Conservation (phyloP, 768 basidiomycete genomes). For the Leccinellum rugosiceps region DNA sequence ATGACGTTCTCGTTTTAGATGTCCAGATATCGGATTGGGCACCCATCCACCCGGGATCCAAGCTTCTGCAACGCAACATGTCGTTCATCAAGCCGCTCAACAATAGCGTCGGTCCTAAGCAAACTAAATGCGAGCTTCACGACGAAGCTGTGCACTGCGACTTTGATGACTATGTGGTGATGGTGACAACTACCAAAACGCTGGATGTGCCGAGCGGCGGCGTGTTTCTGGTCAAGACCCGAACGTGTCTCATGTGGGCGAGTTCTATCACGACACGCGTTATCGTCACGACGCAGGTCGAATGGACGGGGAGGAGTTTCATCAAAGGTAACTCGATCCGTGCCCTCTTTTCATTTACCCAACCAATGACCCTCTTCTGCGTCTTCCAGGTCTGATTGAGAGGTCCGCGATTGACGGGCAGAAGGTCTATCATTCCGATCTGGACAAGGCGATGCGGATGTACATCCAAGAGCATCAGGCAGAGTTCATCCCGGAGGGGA, state of each 20-base stretch:
- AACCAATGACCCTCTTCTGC: neutral
- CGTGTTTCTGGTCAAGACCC: conserved; percentile 90
- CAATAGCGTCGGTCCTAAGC: conserved; percentile 86
- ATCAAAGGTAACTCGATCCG: conserved; percentile 66
- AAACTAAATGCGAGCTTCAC: conserved; percentile 92
- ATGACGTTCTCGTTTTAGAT: conserved; percentile 46
- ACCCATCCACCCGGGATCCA: conserved; percentile 57
- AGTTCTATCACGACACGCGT: conserved; percentile 72
- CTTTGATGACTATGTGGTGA: conserved; percentile 78
- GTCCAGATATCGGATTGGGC: conserved; percentile 96
- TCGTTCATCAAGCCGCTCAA: conserved; percentile 94
- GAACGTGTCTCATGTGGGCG: conserved; percentile 95
- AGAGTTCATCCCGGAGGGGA: conserved; percentile 86
- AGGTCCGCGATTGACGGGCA: conserved; percentile 90
- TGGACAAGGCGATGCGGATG: conserved; percentile 78
- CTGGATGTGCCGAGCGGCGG: conserved; percentile 95
- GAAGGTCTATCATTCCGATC: conserved; percentile 76
- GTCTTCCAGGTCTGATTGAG: conserved; percentile 80
- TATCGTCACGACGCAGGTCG: conserved; percentile 85
- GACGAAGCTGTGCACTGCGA: conserved; percentile 83
- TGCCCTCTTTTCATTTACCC: neutral
- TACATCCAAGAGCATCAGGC: conserved; percentile 88
- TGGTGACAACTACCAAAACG: conserved; percentile 85
- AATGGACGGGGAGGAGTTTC: conserved; percentile 96
- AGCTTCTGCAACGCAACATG: conserved; percentile 82